Conservation (phyloP, 768 basidiomycete species). For the Ramaria sp. region DNA sequence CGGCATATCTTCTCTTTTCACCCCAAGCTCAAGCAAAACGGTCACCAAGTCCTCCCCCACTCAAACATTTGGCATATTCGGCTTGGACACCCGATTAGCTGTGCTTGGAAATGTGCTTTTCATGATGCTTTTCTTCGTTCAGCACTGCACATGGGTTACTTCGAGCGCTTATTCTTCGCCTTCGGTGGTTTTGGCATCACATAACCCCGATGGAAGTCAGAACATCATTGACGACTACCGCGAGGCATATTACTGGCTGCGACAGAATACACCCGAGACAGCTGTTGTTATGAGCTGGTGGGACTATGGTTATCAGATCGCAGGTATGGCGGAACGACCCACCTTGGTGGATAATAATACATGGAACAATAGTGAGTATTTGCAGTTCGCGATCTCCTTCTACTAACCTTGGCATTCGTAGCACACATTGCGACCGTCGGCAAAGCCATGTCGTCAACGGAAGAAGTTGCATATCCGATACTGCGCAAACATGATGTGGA, state of each 20-base stretch:
- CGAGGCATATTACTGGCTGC: conserved; percentile 97
- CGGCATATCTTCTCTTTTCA: conserved; percentile 28
- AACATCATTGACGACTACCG: conserved; percentile 98
- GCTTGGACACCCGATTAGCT: conserved; percentile 69
- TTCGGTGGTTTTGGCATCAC: conserved; percentile 85
- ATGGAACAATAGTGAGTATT: conserved; percentile 89
- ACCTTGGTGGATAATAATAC: conserved; percentile 99
- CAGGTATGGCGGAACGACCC: conserved; percentile 94
- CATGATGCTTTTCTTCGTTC: conserved; percentile 82
- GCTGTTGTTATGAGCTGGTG: conserved; percentile 99
- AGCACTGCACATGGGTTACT: conserved; percentile 97
- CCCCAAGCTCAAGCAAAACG: conserved; percentile 20
- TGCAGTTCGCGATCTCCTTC: not conserved
- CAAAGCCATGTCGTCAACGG: conserved; percentile 91
- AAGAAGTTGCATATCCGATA: conserved; percentile 96
- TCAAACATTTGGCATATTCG: conserved; percentile 58
- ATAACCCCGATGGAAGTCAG: conserved; percentile 71
- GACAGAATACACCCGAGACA: conserved; percentile 87
- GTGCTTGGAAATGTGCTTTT: conserved; percentile 66
- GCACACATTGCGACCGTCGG: conserved; percentile 98
- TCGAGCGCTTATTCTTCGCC: conserved; percentile 93
- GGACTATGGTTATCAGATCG: conserved; percentile 99
- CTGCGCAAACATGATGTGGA: conserved; percentile 95
- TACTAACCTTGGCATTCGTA: conserved; percentile 19
- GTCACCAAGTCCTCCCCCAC: conserved; percentile 19